Evolutionary conservation across 2,329 filamentous ascomycete genomes (phyloP).

Genomic region (Pseudogymnoascus sp.): DNA sequence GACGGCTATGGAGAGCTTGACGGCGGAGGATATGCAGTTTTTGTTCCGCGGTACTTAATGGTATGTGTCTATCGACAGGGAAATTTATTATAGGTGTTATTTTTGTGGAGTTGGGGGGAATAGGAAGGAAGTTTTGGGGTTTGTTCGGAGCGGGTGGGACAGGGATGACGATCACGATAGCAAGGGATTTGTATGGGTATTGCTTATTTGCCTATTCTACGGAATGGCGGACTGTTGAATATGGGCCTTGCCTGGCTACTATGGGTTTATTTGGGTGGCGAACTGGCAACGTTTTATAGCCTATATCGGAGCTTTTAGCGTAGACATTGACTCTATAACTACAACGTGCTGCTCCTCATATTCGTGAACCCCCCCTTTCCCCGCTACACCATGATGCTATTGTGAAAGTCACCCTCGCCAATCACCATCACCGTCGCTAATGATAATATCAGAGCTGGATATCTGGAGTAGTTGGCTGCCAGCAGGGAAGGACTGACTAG

Average conservation of each 20-base stretch:
- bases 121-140: not conserved
- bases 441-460: too few species aligned
- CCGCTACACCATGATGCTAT: not conserved
- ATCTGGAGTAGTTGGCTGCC: too few species aligned
- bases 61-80: not conserved
- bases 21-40: slow-evolving; percentile 89
- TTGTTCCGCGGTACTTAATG: slow-evolving; percentile 70
- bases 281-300: not conserved
- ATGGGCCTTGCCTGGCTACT: not conserved
- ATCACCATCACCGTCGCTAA: not conserved
- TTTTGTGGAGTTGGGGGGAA: not conserved
- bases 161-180: not conserved
- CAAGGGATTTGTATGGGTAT: not conserved
- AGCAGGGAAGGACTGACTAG: too few species aligned
- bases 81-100: not conserved
- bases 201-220: not conserved
- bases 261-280: not conserved
- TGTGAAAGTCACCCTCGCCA: not conserved
- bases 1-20: slow-evolving; percentile 83
- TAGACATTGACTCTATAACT: not conserved
- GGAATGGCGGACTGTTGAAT: not conserved
- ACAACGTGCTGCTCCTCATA: not conserved
- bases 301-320: not conserved
- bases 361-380: not conserved
- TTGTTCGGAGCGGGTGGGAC: not conserved